Evolutionary conservation across 768 basidiomycete genomes (phyloP), one percentile per base, ranked within the genome.

Genomic region (Termitomyces sp.): DNA sequence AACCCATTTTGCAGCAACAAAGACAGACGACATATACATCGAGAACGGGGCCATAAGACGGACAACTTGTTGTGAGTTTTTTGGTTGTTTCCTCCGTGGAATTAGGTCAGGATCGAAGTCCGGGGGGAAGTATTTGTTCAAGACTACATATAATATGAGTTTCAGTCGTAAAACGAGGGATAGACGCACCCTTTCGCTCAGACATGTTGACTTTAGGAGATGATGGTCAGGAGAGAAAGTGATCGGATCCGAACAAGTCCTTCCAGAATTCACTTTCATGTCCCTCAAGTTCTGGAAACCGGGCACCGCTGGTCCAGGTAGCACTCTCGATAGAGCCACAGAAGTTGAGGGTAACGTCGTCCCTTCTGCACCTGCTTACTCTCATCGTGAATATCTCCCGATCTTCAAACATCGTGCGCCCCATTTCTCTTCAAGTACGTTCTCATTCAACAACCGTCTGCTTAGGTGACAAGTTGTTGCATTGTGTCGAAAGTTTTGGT

Each of bases 11-110:
- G 20, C n/a, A 28, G 35, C 24, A 48, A 7, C 35, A 54, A 32
- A 11, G 45, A 30, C 7, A 22, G 13, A 47, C 10, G 16, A 54
- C 4, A 75, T 84, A 63, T 72, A 88, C 97, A 99, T 99, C 4
- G 94, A 96, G 71, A 98, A 99, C 0, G 97, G 97, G 3, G 97
- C 96, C 97, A 99, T 99, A 50, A 99, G 82, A 79, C 96, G 92
- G 58, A 99, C 94, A 58, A 95, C 91, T 76, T 97, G 94, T 68
- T 99, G 97, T 14, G 90, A 90, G 72, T 96, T 95, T 81, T 90
- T 94, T 56, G 92, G 89, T 61, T 86, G 83, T 71, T 89, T 93
- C 66, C 94, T 78, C 62, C 96, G 82, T 26, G 92, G 92, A 71
- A 98, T 98, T 74, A 97, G 89, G 64, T 91, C 87, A 57, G 96